Conservation (phyloP, 257 asterid species). For the Plantago elongata region DNA sequence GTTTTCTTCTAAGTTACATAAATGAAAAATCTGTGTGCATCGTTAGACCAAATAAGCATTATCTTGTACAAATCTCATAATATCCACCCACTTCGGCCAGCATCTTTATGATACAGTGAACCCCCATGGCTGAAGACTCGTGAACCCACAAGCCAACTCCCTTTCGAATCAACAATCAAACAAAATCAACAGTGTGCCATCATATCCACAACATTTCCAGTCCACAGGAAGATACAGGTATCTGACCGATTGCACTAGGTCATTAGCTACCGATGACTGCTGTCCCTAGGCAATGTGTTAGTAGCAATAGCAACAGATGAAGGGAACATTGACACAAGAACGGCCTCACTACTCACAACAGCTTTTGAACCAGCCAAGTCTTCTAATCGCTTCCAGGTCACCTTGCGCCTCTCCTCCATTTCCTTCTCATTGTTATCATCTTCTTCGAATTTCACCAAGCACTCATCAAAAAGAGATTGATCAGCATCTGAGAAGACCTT, state of each 20-base stretch:
- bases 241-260: too few relatives aligned
- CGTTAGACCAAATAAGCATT: not conserved
- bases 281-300: slow-evolving; percentile 2
- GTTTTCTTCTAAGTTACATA: too few relatives aligned
- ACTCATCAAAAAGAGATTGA: slow-evolving; percentile 29
- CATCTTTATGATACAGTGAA: slow-evolving; percentile 11
- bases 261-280: too few relatives aligned
- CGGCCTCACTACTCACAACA: slow-evolving; percentile 23
- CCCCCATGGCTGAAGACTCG: not conserved
- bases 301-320: slow-evolving; percentile 28
- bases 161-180: too few relatives aligned
- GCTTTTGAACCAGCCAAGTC: slow-evolving; percentile 26
- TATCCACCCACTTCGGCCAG: not conserved
- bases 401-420: slow-evolving; percentile 23
- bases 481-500: slow-evolving; percentile 35
- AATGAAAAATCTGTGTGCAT: too few relatives aligned
- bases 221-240: too few relatives aligned
- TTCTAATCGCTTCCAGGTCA: slow-evolving; percentile 36
- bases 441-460: slow-evolving; percentile 31
- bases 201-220: too few relatives aligned
- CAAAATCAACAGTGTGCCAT: too few relatives aligned
- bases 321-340: slow-evolving; percentile 19
- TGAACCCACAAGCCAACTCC: not conserved
- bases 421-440: slow-evolving; percentile 28
- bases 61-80: not conserved